Evolutionary conservation across 2,329 filamentous ascomycete genomes (phyloP), one percentile per base, ranked within the genome.

Genomic region (Xylariaceae sp.): DNA sequence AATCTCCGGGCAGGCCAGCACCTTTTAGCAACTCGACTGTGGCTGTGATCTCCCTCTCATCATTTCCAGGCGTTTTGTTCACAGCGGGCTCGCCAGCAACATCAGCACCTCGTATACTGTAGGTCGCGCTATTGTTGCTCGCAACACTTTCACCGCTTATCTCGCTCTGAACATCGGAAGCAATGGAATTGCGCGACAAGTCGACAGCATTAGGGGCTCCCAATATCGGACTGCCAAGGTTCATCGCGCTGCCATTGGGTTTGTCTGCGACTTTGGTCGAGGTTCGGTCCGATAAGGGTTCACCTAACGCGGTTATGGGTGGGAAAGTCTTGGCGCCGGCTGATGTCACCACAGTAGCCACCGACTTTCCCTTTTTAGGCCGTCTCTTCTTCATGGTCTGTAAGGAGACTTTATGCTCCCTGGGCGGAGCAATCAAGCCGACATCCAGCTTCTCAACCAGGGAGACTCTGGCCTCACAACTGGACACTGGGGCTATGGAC

Each of bases 381-480:
- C 85, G 82, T 69, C 83, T 87, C n/a, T 87, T 88, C 65, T 87
- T 88, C 65, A 96, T 86, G 0, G 92, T 90, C 71, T 97, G 92
- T 39, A 97, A 79, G 2, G 90, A 93, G 64, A 97, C 92, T 3
- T 89, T 88, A 58, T 89, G 85, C 30, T 92, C 86, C 67, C 89
- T 90, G 2, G 92, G 92, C 2, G 86, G 80, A 9, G 82, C 77
- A 37, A 97, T 79, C 1, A 85, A 77, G 4, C 90, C 90, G 64
- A 97, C 87, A 70, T 99, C 94, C 54, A 97, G 87, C 60, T 84
- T 86, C 73, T 97, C 91, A 39, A 90, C 78, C 6, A 97, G 78
- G 61, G 87, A 85, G 18, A 99, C 81, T 69, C 92, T 92, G 62
- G 86, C 83, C 66, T 96, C 91, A 74, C 89, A 94, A 41, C 85